phyloP scores from a whole-genome alignment of 352 stramenopile genomes.

The Phytophthora idaei region DNA sequence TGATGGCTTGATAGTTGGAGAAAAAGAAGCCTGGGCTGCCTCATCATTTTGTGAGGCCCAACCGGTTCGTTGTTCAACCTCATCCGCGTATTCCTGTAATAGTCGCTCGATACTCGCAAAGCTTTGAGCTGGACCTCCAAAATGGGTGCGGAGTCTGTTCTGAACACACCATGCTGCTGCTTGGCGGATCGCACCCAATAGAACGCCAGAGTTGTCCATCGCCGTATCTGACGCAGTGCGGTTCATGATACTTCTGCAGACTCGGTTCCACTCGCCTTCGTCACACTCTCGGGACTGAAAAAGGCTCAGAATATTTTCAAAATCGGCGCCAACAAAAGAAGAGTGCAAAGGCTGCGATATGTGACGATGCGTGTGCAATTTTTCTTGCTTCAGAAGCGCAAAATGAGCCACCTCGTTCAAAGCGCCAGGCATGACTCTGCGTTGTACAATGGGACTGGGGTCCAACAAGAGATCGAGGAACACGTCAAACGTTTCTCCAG shows the following conservation, averaged over 20 bases:
- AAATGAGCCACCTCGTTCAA: constrained; percentile 22
- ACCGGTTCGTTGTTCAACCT: constrained; percentile 7
- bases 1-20: not conserved
- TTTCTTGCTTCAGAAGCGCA: constrained; percentile 28
- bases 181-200: constrained; percentile 48
- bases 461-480: constrained; percentile 36
- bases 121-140: constrained; percentile 73
- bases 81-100: constrained; percentile 46
- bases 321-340: constrained; percentile 51
- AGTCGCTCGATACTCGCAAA: constrained; percentile 81
- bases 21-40: not conserved
- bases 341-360: constrained; percentile 20
- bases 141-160: constrained; percentile 74
- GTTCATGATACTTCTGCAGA: constrained; percentile 34
- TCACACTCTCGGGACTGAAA: constrained; percentile 37
- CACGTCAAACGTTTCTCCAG: constrained; percentile 22
- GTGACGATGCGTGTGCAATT: constrained; percentile 2
- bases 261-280: constrained; percentile 42
- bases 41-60: constrained; percentile 6
- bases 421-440: constrained; percentile 9
- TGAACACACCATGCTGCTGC: constrained; percentile 74
- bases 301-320: constrained; percentile 49
- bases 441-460: constrained; percentile 10
- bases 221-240: constrained; percentile 1
- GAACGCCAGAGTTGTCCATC: constrained; percentile 26